Conservation (phyloP, 371 early-diverging fungal species). For the Mortierella sp. region DNA sequence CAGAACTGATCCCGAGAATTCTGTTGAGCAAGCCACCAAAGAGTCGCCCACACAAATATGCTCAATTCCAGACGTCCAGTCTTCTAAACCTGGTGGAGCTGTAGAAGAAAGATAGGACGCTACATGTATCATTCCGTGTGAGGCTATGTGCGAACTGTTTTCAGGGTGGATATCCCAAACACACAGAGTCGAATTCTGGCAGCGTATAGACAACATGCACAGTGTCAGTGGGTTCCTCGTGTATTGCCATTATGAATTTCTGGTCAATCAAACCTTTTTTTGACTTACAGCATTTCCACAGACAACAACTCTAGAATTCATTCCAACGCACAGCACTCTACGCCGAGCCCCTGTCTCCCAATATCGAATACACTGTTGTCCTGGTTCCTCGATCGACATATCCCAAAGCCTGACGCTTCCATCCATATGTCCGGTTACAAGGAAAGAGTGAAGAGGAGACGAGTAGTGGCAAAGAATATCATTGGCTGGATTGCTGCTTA, state of each 20-base stretch:
- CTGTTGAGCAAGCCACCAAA: conserved; percentile 68
- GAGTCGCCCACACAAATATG: conserved; percentile 65
- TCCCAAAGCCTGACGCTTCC: conserved; percentile 71
- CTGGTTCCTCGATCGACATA: conserved; percentile 39
- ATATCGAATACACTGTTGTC: conserved; percentile 43
- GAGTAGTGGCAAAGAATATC: conserved; percentile 66
- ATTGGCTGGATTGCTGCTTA: conserved; percentile 31
- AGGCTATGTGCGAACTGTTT: conserved; percentile 13
- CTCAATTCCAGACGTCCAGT: conserved; percentile 70
- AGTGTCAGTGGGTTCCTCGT: background rate
- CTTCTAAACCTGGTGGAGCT: conserved; percentile 59
- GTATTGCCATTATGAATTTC: background rate
- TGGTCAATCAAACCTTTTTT: background rate
- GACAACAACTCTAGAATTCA: conserved; percentile 67
- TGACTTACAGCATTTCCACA: conserved; percentile 61
- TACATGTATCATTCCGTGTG: conserved; percentile 36
- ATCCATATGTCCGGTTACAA: conserved; percentile 68
- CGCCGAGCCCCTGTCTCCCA: conserved; percentile 67
- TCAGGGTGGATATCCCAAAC: conserved; percentile 67
- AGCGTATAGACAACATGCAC: background rate
- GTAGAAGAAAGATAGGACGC: conserved; percentile 56
- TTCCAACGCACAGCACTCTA: conserved; percentile 67
- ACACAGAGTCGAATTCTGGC: conserved; percentile 65
- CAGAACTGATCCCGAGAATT: conserved; percentile 65
- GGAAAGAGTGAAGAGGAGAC: conserved; percentile 56